Evolutionary conservation across 169 alveolate species (phyloP).

Genomic region (Plasmodium billcollinsi): DNA sequence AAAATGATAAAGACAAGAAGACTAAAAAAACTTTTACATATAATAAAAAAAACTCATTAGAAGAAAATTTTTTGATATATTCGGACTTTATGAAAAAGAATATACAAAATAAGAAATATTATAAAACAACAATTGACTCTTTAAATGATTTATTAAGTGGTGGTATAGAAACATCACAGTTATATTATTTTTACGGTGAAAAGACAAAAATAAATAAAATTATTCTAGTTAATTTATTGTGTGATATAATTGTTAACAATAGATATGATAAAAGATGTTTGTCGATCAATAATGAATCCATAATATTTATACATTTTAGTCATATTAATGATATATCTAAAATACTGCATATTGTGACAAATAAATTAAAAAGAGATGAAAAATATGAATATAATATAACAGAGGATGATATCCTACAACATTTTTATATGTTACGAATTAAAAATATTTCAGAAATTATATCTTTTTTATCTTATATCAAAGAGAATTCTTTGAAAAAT

Average conservation of each 20-base stretch:
- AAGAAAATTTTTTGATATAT: neutral
- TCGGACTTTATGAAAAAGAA: constrained; percentile 29
- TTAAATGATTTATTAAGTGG: constrained; percentile 19
- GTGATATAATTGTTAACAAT: constrained; percentile 9
- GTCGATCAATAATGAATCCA: neutral
- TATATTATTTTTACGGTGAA: constrained; percentile 45
- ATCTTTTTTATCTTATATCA: constrained; percentile 21
- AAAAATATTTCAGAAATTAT: constrained; percentile 21
- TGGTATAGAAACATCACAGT: constrained; percentile 27
- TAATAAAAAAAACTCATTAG: neutral
- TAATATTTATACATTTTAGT: constrained; percentile 53
- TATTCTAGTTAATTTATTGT: constrained; percentile 25
- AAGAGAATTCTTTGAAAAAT: constrained; percentile 1
- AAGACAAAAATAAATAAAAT: constrained; percentile 49
- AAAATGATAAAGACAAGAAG: too few species aligned
- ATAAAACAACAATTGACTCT: constrained; percentile 14
- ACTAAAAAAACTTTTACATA: neutral
- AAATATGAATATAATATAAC: neutral
- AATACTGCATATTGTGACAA: constrained; percentile 19
- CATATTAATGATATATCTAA: constrained; percentile 30
- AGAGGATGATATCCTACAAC: constrained; percentile 17
- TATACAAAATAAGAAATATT: neutral
- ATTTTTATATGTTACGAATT: constrained; percentile 27
- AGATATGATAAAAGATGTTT: too few species aligned
- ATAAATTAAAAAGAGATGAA: constrained; percentile 23